Evolutionary conservation across 805 yeast species (phyloP), one percentile per base, ranked within the genome.

Genomic region (Metschnikowia reukaufii): DNA sequence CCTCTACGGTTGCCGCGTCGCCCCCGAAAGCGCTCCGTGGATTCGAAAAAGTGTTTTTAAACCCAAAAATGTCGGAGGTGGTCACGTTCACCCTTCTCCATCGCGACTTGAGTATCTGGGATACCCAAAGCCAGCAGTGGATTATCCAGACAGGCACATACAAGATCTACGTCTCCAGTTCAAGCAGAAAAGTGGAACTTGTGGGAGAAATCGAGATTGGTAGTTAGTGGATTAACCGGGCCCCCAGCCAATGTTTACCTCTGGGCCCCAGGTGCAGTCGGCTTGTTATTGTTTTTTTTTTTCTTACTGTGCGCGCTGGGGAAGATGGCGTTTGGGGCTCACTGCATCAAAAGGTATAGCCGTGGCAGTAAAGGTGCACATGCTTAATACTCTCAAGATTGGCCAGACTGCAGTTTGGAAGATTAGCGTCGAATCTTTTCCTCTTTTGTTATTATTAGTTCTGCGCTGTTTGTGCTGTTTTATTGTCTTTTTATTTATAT

Each of bases 21-120:
- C 83, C 85, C 15, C 75, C 77, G 1, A 68, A 73, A 48, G 72
- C 73, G 19, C 67, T 81, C 43, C 67, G 84, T 53, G 86, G 86
- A 0, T 77, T 79, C 52, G 84, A 80, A 36, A 81, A 82, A 57
- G 72, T 78, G 1, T 69, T 66, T 45, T 56, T 79, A 29, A 68
- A 65, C 17, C 66, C 78, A 8, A 79, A 79, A 1, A 64, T 65
- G 27, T 52, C 67, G 0, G 63, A 61, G 2, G 58, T 59, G 16
- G 67, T 77, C 6, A 58, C 55, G 13, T 81, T 81, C 52, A 68
- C 72, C 39, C 62, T 82, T 16, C 60, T 70, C 47, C 73, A 78
- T 57, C 68, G 82, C 47, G 86, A 82, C 60, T 63, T 81, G 50
- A 70, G 81, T 45, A 66, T 75, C 19, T 81, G 84, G 84, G 84